phyloP scores from a whole-genome alignment of 2,329 filamentous ascomycete species.

The Tricladium varicosporioides region DNA sequence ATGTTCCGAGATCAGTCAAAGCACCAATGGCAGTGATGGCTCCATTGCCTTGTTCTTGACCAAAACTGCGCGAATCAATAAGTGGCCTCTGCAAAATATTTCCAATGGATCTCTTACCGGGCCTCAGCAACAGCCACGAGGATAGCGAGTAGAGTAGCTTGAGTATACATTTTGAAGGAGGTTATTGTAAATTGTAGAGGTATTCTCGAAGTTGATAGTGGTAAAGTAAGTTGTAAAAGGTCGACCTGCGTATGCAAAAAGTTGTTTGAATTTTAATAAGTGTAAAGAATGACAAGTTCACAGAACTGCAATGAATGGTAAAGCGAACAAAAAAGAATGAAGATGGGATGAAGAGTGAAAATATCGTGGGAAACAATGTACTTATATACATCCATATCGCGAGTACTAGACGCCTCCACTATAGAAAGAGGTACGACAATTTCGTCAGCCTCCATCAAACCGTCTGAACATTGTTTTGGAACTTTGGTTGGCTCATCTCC shows the following conservation, averaged over 20 bases:
- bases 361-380: not conserved
- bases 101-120: conserved; percentile 22
- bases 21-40: conserved; percentile 54
- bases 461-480: not conserved
- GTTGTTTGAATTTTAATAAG: conserved; percentile 14
- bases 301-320: conserved; percentile 31
- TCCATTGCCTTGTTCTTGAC: conserved; percentile 53
- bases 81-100: not conserved
- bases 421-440: not conserved
- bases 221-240: conserved; percentile 17
- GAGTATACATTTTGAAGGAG: conserved; percentile 6
- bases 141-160: conserved; percentile 6
- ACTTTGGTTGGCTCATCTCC: not conserved
- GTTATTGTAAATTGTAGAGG: not conserved
- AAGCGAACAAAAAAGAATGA: conserved; percentile 13
- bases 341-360: conserved; percentile 4
- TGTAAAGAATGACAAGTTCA: conserved; percentile 32
- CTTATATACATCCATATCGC: not conserved
- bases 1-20: conserved; percentile 52
- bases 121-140: conserved; percentile 27
- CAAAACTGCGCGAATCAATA: conserved; percentile 45
- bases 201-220: conserved; percentile 8
- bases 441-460: not conserved
- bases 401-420: not conserved
- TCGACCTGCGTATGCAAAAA: conserved; percentile 28